Percentiles rank a stretch among this genome's conserved stretches.
phyloP scores from a whole-genome alignment of 2,329 filamentous ascomycete species.

The Tolypocladium tundrense region DNA sequence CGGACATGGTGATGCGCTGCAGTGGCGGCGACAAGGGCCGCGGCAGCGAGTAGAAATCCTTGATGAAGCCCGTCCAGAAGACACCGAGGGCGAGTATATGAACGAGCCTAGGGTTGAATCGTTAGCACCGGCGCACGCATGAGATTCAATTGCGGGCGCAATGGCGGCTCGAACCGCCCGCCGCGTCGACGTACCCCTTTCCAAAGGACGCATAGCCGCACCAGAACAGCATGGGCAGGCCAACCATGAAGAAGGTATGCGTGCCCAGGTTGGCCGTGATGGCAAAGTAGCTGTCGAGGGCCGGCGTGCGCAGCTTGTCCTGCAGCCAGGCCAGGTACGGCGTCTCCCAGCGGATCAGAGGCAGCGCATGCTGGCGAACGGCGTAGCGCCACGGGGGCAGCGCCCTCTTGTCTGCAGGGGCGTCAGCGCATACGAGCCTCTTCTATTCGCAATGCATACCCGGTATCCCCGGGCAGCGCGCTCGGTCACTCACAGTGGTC shows the following conservation, averaged over 20 bases:
- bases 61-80: constrained; percentile 85
- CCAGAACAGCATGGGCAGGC: constrained; percentile 92
- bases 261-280: constrained; percentile 94
- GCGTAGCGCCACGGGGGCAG: constrained; percentile 84
- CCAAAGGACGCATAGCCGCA: constrained; percentile 79
- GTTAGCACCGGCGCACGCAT: background rate
- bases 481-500: constrained; percentile 55
- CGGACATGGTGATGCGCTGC: constrained; percentile 94
- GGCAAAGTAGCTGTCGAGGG: constrained; percentile 92
- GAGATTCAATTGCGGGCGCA: background rate
- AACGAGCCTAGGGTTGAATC: constrained; percentile 39
- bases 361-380: constrained; percentile 71
- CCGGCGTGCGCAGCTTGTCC: constrained; percentile 65
- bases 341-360: constrained; percentile 87
- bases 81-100: constrained; percentile 71
- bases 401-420: constrained; percentile 59
- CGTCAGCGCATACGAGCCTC: constrained; percentile 1
- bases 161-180: background rate
- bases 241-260: constrained; percentile 98
- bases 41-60: constrained; percentile 87
- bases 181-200: constrained; percentile 59
- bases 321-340: constrained; percentile 86
- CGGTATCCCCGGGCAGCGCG: too few relatives aligned
- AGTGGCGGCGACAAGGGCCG: constrained; percentile 86
- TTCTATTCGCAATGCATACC: too few relatives aligned